Conservation (phyloP, 164 flowering plant species). For the Akebia trifoliata region DNA sequence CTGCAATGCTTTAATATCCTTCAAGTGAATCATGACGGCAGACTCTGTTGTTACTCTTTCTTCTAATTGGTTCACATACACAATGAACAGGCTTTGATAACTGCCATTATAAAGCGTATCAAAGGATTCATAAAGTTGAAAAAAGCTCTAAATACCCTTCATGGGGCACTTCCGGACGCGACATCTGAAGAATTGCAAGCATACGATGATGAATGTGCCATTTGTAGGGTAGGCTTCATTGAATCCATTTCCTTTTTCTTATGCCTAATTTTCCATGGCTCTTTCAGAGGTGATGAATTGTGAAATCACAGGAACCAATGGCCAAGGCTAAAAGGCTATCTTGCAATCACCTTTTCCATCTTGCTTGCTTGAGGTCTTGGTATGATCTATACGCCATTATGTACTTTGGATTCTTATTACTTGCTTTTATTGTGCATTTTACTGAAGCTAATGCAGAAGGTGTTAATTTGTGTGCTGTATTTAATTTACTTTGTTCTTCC, state of each 20-base stretch:
- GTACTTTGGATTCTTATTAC: background rate
- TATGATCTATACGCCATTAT: constrained; percentile 25
- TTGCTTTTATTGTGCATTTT: constrained; percentile 1
- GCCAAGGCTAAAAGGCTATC: constrained; percentile 86
- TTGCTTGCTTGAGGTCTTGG: constrained; percentile 97
- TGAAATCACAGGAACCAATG: constrained; percentile 83
- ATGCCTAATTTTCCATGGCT: constrained; percentile 1
- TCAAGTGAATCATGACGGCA: background rate
- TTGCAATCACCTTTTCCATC: constrained; percentile 96
- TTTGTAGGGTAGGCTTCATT: constrained; percentile 68
- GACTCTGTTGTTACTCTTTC: background rate
- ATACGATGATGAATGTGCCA: constrained; percentile 96
- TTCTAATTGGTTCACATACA: constrained; percentile 12
- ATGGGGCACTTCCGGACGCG: constrained; percentile 97
- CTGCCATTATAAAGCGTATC: constrained; percentile 66
- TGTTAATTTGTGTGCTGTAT: background rate
- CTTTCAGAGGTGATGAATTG: constrained; percentile 4
- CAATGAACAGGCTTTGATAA: constrained; percentile 66
- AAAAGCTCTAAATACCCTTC: constrained; percentile 68
- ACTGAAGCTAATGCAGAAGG: background rate
- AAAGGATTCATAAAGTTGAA: constrained; percentile 75
- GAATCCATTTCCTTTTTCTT: background rate
- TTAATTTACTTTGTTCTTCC: too few species aligned
- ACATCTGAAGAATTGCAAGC: constrained; percentile 74
- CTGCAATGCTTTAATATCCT: background rate